These are phyloP conservation scores for Dunaliella salina DNA, from an alignment of 163 green algal species.

Conservation along the genomic window DNA sequence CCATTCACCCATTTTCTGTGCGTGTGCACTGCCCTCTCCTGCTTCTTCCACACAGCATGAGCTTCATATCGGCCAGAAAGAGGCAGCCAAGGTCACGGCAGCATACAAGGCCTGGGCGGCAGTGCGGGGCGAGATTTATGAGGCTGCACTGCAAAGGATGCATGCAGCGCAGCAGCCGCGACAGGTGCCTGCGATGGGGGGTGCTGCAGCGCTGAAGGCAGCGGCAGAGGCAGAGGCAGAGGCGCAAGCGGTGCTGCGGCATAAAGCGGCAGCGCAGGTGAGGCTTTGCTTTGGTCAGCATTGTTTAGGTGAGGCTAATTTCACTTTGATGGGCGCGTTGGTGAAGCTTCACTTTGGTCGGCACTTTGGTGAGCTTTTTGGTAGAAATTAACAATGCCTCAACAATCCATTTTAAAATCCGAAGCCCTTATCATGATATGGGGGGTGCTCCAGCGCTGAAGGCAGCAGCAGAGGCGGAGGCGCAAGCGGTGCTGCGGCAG, in stretches of 20 bases:
- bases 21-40: too few relatives aligned
- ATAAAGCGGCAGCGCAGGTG: not conserved
- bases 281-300: too few relatives aligned
- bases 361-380: too few relatives aligned
- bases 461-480: constrained; percentile 10
- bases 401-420: too few relatives aligned
- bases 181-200: not conserved
- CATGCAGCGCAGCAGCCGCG: not conserved
- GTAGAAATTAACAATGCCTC: too few relatives aligned
- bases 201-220: not conserved
- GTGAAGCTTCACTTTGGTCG: too few relatives aligned
- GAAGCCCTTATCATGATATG: too few relatives aligned
- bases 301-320: too few relatives aligned
- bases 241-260: not conserved
- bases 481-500: not conserved
- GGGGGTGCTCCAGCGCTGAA: not conserved
- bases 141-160: not conserved
- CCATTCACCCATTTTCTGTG: too few relatives aligned
- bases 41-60: constrained; percentile 18
- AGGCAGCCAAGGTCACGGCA: constrained; percentile 18
- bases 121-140: not conserved
- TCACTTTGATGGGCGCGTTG: too few relatives aligned
- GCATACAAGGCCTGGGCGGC: not conserved
- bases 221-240: constrained; percentile 16
- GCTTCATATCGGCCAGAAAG: constrained; percentile 27